Conservation (phyloP, 805 yeast species). For the Millerozyma acaciae region DNA sequence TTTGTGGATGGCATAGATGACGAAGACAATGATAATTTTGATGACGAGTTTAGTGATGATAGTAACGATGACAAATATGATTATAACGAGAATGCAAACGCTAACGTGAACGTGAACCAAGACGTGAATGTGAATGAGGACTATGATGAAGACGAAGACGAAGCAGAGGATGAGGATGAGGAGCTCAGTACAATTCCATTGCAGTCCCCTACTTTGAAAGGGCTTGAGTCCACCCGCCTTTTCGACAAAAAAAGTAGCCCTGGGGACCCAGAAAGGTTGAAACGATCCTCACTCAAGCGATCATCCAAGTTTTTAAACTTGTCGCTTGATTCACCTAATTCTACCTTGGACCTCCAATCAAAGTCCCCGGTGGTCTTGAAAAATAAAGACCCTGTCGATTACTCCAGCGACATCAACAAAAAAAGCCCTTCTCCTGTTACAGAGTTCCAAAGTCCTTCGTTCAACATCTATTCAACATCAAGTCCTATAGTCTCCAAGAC, state of each 20-base stretch:
- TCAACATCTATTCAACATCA: slow-evolving; percentile 4
- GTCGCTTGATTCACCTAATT: slow-evolving; percentile 29
- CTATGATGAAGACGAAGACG: neutral
- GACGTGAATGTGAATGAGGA: slow-evolving; percentile 1
- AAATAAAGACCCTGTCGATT: slow-evolving; percentile 18
- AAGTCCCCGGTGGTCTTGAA: neutral
- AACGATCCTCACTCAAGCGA: slow-evolving; percentile 31
- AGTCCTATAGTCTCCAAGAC: slow-evolving; percentile 12
- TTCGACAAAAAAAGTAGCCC: neutral
- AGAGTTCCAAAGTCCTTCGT: slow-evolving; percentile 4
- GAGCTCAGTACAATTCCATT: neutral
- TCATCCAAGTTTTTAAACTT: slow-evolving; percentile 40
- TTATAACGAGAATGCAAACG: slow-evolving; percentile 8
- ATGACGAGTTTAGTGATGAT: slow-evolving; percentile 8
- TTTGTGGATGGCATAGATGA: slow-evolving; percentile 10
- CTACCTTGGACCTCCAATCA: slow-evolving; percentile 8
- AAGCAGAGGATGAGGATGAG: neutral
- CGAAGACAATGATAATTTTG: slow-evolving; percentile 10
- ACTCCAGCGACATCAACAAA: slow-evolving; percentile 23
- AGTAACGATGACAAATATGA: slow-evolving; percentile 8
- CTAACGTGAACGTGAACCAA: slow-evolving; percentile 8
- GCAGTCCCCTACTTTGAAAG: neutral
- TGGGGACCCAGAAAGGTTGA: slow-evolving; percentile 1
- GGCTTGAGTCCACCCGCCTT: neutral
- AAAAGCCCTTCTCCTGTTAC: slow-evolving; percentile 5